Base-by-base conservation (phyloP, 2,329 filamentous ascomycete genomes). In the Biscogniauxia sp. region DNA sequence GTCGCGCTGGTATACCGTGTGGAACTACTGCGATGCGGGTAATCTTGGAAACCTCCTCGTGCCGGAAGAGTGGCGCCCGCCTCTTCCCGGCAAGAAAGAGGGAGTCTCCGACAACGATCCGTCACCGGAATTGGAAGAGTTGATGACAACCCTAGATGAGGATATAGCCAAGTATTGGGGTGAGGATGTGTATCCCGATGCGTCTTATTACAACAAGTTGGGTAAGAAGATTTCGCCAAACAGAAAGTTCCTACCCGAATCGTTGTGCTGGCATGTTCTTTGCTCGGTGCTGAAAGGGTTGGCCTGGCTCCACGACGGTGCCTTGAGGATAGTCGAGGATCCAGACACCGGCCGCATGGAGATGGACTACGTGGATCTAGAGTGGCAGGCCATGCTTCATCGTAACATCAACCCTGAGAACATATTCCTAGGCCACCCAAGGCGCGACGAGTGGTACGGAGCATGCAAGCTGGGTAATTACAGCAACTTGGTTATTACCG, bases 201-300 rank as follows among this genome's bases (percentile, higher is more conserved):
- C 23, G 23, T 2, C 2, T 5, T 23, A 3, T 23, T 23, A 23
- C 23, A 5, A 23, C 23, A 23, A 23, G 23, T 23, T 5, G 23
- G 23, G 23, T 19, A 20, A 50, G 19, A 13, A n/a, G 6, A 13
- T 19, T 50, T 50, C 11, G 3, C n/a, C 50, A 23, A 54, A n/a
- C 15, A 11, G 13, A 23, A 11, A 17, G 20, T 81, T 80, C 63
- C 68, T 84, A 13, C 82, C 82, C 0, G 83, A 86, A 65, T 75
- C 76, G 2, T 73, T 86, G 13, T 82, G 82, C 63, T 86, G 83
- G 83, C 83, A 86, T 66, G 82, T 86, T 8, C 73, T 82, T 13
- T 68, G 74, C 11, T 80, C 78, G 7, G 69, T 85, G 53, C 70
- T 80, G 15, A 74, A 75, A n/a, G 82, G 81, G 2, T 74, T 85